Conservation (phyloP, 23 red algal genomes). For the Agarophyton chilense region DNA sequence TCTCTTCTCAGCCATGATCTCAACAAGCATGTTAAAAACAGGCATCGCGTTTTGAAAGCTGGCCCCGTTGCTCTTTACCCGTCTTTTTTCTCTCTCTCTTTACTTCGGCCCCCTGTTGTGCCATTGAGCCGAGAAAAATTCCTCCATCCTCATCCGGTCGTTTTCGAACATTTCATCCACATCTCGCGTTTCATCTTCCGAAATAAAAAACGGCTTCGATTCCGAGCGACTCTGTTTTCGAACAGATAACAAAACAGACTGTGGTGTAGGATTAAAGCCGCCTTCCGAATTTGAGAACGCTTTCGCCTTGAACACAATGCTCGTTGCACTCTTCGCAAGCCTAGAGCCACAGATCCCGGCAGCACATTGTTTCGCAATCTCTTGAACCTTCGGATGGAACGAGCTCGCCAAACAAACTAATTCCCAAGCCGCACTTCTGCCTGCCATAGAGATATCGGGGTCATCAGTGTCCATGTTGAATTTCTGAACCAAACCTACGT, state of each 20-base stretch:
- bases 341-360: conserved; percentile 34
- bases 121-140: conserved; percentile 8
- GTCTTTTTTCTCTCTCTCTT: not conserved
- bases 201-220: not conserved
- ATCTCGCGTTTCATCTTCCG: not conserved
- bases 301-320: conserved; percentile 38
- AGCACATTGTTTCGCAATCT: conserved; percentile 36
- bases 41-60: not conserved
- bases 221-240: not conserved
- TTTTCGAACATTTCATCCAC: not conserved
- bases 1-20: not conserved
- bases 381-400: conserved; percentile 46
- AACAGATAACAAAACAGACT: not conserved
- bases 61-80: not conserved
- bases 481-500: conserved; percentile 1
- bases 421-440: conserved; percentile 55
- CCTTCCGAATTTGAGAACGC: conserved; percentile 15
- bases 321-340: conserved; percentile 27
- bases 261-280: conserved; percentile 55
- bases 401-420: conserved; percentile 9
- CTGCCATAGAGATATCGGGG: conserved; percentile 40
- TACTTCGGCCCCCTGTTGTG: not conserved
- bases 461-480: conserved; percentile 49
- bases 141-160: not conserved
- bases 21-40: not conserved